Percentiles rank a stretch among this genome's conserved stretches.
Evolutionary conservation across 2,329 filamentous ascomycete species (phyloP).

Genomic region (Fusarium heterosporum): DNA sequence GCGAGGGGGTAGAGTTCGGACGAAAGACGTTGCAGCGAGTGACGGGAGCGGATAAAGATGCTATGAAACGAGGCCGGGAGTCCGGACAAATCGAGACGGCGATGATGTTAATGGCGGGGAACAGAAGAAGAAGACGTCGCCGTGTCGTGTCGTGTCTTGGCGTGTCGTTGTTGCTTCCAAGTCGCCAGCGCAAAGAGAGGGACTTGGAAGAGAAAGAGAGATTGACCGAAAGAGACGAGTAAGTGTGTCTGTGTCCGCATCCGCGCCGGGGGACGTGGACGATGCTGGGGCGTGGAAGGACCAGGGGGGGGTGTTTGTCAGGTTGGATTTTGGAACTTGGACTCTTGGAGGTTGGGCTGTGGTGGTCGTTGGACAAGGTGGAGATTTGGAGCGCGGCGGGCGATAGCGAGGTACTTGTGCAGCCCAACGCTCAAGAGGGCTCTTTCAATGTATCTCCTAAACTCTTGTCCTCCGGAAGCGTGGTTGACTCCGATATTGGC

Average conservation of each 20-base stretch:
- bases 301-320: constrained; percentile 40
- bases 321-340: constrained; percentile 21
- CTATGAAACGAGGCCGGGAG: constrained; percentile 13
- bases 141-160: constrained; percentile 19
- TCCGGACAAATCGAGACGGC: constrained; percentile 21
- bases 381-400: constrained; percentile 16
- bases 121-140: constrained; percentile 22
- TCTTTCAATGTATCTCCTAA: constrained; percentile 13
- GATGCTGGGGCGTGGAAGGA: constrained; percentile 44
- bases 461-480: constrained; percentile 22
- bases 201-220: constrained; percentile 40
- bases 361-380: constrained; percentile 35
- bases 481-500: constrained; percentile 33
- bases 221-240: constrained; percentile 38
- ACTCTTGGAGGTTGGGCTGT: constrained; percentile 37
- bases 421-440: rapidly evolving
- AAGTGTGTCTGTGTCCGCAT: constrained; percentile 42
- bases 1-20: constrained; percentile 25
- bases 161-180: constrained; percentile 16
- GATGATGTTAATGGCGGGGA: constrained; percentile 12
- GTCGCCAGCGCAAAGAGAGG: constrained; percentile 43
- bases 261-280: constrained; percentile 44
- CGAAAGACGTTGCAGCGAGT: constrained; percentile 34
- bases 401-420: constrained; percentile 22
- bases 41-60: constrained; percentile 35